Evolutionary conservation across 768 basidiomycete genomes (phyloP).

Genomic region (Cystobasidium onofrii): DNA sequence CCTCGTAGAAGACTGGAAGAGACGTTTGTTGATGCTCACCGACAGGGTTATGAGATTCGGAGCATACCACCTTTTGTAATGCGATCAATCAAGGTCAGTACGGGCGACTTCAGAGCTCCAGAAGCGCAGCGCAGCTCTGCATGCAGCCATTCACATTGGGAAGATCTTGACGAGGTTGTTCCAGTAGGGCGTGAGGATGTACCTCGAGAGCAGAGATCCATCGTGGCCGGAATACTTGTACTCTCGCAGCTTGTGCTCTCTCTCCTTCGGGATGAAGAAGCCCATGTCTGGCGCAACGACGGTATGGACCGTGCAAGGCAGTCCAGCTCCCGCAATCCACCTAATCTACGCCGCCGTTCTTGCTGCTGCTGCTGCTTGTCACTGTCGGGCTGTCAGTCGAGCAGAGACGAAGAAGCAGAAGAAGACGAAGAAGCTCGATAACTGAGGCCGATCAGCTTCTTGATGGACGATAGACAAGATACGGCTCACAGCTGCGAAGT

Average conservation of each 20-base stretch:
- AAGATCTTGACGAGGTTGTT: conserved; percentile 33
- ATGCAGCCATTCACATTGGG: background rate
- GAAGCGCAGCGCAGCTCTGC: background rate
- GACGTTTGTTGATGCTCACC: background rate
- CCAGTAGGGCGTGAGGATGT: conserved; percentile 32
- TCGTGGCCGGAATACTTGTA: conserved; percentile 29
- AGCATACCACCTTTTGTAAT: conserved; percentile 16
- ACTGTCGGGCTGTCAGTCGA: too few species aligned
- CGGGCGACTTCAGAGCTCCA: background rate
- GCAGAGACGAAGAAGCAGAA: too few species aligned
- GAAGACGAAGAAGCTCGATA: too few species aligned
- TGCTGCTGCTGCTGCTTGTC: background rate
- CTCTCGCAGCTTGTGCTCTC: conserved; percentile 17
- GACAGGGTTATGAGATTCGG: conserved; percentile 29
- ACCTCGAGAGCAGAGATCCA: conserved; percentile 23
- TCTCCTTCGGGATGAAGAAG: conserved; percentile 13
- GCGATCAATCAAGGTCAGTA: too few species aligned
- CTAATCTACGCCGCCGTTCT: background rate
- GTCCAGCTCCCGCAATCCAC: background rate
- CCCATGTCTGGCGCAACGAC: conserved; percentile 9
- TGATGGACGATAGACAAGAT: too few species aligned
- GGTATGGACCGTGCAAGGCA: background rate
- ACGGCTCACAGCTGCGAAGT: too few species aligned
- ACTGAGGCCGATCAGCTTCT: too few species aligned
- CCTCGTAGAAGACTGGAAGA: background rate